Base-by-base conservation (phyloP, 2,329 filamentous ascomycete species). In the Mycosphaerella sp. region DNA sequence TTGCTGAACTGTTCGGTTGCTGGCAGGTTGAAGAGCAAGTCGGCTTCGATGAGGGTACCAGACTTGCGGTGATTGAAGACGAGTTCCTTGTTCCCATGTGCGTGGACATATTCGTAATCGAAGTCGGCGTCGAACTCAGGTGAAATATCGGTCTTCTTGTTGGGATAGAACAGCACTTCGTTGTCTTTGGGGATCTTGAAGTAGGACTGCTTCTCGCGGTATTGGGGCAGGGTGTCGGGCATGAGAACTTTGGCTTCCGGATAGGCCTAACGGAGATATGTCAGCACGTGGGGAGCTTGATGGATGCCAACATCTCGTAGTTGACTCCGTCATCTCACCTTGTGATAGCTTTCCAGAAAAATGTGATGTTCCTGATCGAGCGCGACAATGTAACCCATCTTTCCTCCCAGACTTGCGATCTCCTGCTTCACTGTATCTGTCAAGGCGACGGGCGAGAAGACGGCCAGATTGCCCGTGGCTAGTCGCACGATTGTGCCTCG, bases 281-380 rank as follows among this genome's bases (percentile, higher is more conserved):
- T 50, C 17, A 42, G 35, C 13, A 21, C 32, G 28, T 37, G 28
- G 16, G 17, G 18, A 58, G 44, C 52, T 49, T 56, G 58, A 54
- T 56, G 49, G 42, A 27, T 41, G 12, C 2, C 21, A 12, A 25
- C 21, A 5, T 4, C 21, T 5, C 21, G 21, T 25, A 25, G 21
- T 6, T 25, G 21, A 25, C 5, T 25, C 21, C 21, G 7, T 2
- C 21, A 25, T 25, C 57, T 51, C 49, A 59, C 58, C 43, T 79
- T 73, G 63, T 86, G 82, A 91, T 93, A 98, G 43, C 87, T 77
- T 0, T 86, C 85, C 48, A 98, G 68, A 74, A 93, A 94, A 67
- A 98, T 88, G 77, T 98, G 93, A 71, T 98, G 93, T 73, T 98
- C 89, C 46, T 87, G 78, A 68, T 98, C 93, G 1, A 86, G 81